Conservation (phyloP, 805 yeast genomes). For the Sugiyamaella smithiae region DNA sequence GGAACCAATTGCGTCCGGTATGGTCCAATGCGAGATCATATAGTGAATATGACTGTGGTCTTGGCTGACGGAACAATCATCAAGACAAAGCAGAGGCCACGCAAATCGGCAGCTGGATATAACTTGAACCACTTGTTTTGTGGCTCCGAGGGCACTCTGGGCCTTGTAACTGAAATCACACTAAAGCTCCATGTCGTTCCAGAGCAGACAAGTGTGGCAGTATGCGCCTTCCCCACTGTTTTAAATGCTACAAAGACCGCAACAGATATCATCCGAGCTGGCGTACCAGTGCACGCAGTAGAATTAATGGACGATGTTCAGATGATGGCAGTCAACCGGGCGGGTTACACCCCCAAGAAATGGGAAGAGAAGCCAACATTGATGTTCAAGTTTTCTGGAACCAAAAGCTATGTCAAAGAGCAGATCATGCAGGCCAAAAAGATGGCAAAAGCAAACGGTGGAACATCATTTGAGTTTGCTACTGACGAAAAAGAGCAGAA, state of each 20-base stretch:
- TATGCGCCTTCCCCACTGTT: slow-evolving; percentile 64
- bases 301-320: slow-evolving; percentile 71
- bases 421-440: slow-evolving; percentile 44
- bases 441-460: slow-evolving; percentile 54
- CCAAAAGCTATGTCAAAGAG: slow-evolving; percentile 42
- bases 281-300: slow-evolving; percentile 68
- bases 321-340: slow-evolving; percentile 62
- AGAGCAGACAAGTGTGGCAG: slow-evolving; percentile 59
- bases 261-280: slow-evolving; percentile 55
- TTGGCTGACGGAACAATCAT: slow-evolving; percentile 76
- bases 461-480: slow-evolving; percentile 61
- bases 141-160: slow-evolving; percentile 79
- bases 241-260: slow-evolving; percentile 71
- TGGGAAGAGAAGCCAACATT: slow-evolving; percentile 63
- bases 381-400: slow-evolving; percentile 62
- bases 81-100: slow-evolving; percentile 70
- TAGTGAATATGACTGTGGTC: slow-evolving; percentile 66
- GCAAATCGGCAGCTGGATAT: slow-evolving; percentile 78
- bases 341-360: slow-evolving; percentile 49
- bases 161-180: slow-evolving; percentile 75
- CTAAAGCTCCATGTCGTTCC: slow-evolving; percentile 67
- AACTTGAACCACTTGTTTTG: slow-evolving; percentile 70
- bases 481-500: slow-evolving; percentile 54
- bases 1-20: slow-evolving; percentile 78
- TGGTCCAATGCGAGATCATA: slow-evolving; percentile 78